Evolutionary conservation across 495 filamentous ascomycete species (phyloP).

Genomic region (Annulohypoxylon bovei): DNA sequence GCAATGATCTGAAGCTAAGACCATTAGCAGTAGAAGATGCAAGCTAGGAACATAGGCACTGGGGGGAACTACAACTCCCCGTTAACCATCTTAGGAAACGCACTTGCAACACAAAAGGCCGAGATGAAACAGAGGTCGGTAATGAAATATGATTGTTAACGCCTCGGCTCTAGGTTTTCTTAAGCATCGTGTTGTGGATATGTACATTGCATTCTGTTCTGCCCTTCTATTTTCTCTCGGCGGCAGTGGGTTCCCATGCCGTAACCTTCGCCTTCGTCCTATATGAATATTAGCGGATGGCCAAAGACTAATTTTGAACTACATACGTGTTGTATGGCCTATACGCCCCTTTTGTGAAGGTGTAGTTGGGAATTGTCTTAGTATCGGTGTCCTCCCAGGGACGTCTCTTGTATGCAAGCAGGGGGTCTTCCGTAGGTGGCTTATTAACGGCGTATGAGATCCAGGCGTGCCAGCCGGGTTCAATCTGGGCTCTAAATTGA

Average conservation of each 20-base stretch:
- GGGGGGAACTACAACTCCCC: too few relatives aligned
- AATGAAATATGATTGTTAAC: not conserved
- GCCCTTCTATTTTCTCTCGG: conserved; percentile 46
- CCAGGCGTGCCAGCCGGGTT: conserved; percentile 99
- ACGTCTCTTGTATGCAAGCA: conserved; percentile 70
- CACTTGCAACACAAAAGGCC: not conserved
- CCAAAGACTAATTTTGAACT: not conserved
- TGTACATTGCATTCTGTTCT: conserved; percentile 20
- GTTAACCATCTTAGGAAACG: not conserved
- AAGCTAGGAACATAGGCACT: too few relatives aligned
- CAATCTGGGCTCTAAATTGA: conserved; percentile 74
- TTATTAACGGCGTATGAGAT: conserved; percentile 92
- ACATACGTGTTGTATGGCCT: conserved; percentile 94
- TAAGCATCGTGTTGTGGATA: conserved; percentile 12
- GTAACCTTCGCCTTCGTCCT: conserved; percentile 59
- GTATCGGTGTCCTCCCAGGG: conserved; percentile 76
- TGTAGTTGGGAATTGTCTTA: conserved; percentile 76
- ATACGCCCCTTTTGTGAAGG: conserved; percentile 78
- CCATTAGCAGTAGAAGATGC: too few relatives aligned
- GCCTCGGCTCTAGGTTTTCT: not conserved
- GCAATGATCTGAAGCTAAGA: too few relatives aligned
- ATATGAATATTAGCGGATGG: conserved; percentile 5
- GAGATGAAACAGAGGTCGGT: not conserved
- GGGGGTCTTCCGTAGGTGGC: conserved; percentile 78
- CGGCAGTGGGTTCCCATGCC: conserved; percentile 56